Conservation (phyloP, 306 rosid species). For the Citrullus amarus region DNA sequence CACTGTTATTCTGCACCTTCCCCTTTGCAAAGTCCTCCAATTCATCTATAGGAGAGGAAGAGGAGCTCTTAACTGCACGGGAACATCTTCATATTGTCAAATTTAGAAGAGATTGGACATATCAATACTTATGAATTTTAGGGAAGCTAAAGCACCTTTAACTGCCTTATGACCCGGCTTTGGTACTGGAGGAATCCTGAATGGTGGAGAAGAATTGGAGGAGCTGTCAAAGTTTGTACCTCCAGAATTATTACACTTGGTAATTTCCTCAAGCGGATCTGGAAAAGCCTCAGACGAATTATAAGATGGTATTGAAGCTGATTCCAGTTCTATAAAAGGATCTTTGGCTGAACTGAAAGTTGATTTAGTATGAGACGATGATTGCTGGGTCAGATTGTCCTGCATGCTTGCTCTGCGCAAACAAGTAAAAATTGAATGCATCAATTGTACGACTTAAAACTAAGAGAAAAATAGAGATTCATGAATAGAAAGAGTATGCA, state of each 20-base stretch:
- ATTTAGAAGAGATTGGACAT: constrained; percentile 11
- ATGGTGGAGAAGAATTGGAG: constrained; percentile 22
- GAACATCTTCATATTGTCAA: constrained; percentile 4
- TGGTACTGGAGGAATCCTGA: constrained; percentile 61
- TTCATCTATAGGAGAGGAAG: constrained; percentile 54
- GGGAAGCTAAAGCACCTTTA: constrained; percentile 35
- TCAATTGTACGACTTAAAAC: background rate
- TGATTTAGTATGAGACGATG: constrained; percentile 19
- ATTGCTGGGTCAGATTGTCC: constrained; percentile 19
- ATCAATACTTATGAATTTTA: background rate
- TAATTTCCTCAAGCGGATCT: constrained; percentile 38
- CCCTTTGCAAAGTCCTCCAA: constrained; percentile 75
- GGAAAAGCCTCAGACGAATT: constrained; percentile 31
- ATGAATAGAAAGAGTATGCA: background rate
- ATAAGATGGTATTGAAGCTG: constrained; percentile 27
- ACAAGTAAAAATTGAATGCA: background rate
- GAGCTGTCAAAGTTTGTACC: constrained; percentile 24
- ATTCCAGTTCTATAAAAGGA: constrained; percentile 56
- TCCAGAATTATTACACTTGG: constrained; percentile 31
- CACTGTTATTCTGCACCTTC: constrained; percentile 25
- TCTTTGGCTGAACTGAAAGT: constrained; percentile 30
- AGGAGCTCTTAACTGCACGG: constrained; percentile 36
- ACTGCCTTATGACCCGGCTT: constrained; percentile 24
- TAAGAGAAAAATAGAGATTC: constrained; percentile 1
- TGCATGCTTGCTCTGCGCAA: constrained; percentile 7